Base-by-base conservation (phyloP, 495 filamentous ascomycete genomes). In the Zalerion maritima region DNA sequence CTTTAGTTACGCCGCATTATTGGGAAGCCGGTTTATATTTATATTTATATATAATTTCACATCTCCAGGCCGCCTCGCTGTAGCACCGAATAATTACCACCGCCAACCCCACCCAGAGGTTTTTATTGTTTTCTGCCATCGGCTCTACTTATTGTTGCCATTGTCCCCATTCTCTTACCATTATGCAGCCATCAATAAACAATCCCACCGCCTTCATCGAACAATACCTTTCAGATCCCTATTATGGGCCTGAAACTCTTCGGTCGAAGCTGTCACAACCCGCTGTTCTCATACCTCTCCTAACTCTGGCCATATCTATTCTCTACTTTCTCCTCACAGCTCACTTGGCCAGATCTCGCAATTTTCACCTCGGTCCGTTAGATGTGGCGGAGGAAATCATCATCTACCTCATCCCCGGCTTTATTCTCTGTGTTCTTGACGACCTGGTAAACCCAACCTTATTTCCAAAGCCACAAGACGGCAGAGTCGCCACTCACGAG, bases 331-430 rank as follows among this genome's bases (percentile, higher is more conserved):
- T 51, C 22, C 38, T 59, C 32, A 50, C 35, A 21, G 24, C 33
- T 17, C 45, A 22, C 13, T 24, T 43, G 26, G 27, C 26, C 46
- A 29, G 48, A 52, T 34, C 46, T 41, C 50, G 41, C 44, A 36
- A 39, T 49, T 43, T 37, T 25, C 39, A 47, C 36, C 34, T 34
- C 30, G 30, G 18, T 11, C 40, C 45, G 12, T 49, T 24, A 22
- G 48, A 65, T 24, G 42, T 70, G n/a, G 26, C 75, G 14, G 84
- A 78, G 77, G 69, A 79, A 46, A 35, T 57, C 14, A 17, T 80
- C 5, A 67, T 85, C 26, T 62, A 62, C 35, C 16, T 73, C 17
- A 75, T 62, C 13, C 80, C 79, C 1, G 62, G 66, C 4, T 55
- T 53, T 19, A 38, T 81, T 2, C 56, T 83, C 24, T 64, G 66